Evolutionary conservation across 2,329 filamentous ascomycete species (phyloP), one percentile per base, ranked within the genome.

Genomic region (Didymella pomorum): DNA sequence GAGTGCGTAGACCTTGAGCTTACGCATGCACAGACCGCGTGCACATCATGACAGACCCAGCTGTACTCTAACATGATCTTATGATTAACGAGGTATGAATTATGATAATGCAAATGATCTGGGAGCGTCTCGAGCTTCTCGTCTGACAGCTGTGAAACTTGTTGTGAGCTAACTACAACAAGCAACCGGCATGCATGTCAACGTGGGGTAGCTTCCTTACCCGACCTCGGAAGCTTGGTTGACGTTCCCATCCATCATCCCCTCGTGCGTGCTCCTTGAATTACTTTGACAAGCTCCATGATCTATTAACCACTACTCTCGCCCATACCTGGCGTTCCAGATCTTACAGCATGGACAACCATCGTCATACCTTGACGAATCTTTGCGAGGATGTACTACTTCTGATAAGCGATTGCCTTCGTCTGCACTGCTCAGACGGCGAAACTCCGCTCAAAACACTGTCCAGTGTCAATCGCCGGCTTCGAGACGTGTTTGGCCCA

Each of bases 311-410:
- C 10, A 12, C 18, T 23, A 25, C 35, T 35, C 10, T n/a, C 41
- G 23, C 23, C 20, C 23, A 10, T 25, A n/a, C 16, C 16, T 14
- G 21, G 41, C 41, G 23, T 9, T 29, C 26, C n/a, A 42, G 9
- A 11, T 26, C 10, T 18, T 21, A 9, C 20, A 48, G 9, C 20
- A 53, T 56, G 58, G 41, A 53, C 10, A 3, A 26, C 23, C 45
- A 37, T 18, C 12, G 16, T 21, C 75, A 33, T 33, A 53, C 58
- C 3, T 57, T 66, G 18, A 7, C 48, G 33, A 53, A 60, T 29
- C 51, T 68, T 8, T 64, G 60, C 54, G 63, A 67, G 49, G 64
- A 67, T 39, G 58, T 64, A 37, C 35, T 67, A 7, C 57, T 65
- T 1, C 29, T 62, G 21, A 66, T 69, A 42, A 61, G 58, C 47